phyloP scores from a whole-genome alignment of 768 basidiomycete genomes.

The Agaricus subrufescens region DNA sequence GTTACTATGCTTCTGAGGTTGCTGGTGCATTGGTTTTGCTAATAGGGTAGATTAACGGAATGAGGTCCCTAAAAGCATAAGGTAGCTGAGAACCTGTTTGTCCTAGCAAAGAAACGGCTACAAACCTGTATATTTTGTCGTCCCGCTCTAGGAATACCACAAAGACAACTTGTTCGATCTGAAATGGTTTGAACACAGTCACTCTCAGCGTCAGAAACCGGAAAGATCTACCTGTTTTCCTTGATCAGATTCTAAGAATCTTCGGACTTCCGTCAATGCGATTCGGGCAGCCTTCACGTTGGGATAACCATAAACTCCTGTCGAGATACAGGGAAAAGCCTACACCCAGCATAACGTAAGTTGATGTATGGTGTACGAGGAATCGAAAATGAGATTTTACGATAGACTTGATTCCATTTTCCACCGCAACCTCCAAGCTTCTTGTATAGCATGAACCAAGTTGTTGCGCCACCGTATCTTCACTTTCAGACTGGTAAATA shows the following conservation, averaged over 20 bases:
- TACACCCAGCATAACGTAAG: slow-evolving; percentile 19
- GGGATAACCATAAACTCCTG: slow-evolving; percentile 77
- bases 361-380: background rate
- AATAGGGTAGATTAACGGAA: slow-evolving; percentile 64
- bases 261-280: slow-evolving; percentile 55
- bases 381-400: slow-evolving; percentile 33
- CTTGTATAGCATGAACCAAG: slow-evolving; percentile 66
- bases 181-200: background rate
- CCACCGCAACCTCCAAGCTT: slow-evolving; percentile 57
- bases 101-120: slow-evolving; percentile 10
- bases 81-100: background rate
- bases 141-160: slow-evolving; percentile 70
- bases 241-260: slow-evolving; percentile 49
- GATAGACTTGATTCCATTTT: slow-evolving; percentile 57
- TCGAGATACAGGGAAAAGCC: slow-evolving; percentile 83
- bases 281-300: slow-evolving; percentile 67
- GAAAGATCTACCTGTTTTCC: slow-evolving; percentile 39
- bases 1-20: background rate
- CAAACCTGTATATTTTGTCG: slow-evolving; percentile 60
- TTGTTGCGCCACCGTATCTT: slow-evolving; percentile 42
- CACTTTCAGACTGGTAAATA: slow-evolving; percentile 41
- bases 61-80: slow-evolving; percentile 29
- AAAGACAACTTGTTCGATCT: slow-evolving; percentile 74
- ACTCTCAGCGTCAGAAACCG: background rate
- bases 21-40: slow-evolving; percentile 8